Conservation (phyloP, 208 protist genomes). For the Leishmania tarentolae region DNA sequence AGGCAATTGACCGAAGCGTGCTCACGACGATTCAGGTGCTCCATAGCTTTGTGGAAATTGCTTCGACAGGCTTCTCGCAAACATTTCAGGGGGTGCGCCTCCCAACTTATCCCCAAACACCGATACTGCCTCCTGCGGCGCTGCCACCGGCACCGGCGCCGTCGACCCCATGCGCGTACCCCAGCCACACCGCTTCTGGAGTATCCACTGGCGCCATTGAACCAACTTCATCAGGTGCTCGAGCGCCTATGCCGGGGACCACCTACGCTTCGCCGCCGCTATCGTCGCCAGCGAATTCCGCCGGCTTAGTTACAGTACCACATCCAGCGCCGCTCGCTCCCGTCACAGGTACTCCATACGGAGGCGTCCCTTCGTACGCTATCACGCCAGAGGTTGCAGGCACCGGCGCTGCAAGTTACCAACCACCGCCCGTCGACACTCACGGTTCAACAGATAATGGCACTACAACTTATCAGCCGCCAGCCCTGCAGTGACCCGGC, state of each 20-base stretch:
- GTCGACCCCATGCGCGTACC: not conserved
- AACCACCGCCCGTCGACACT: constrained; percentile 9
- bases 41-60: constrained; percentile 54
- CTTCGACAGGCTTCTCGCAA: constrained; percentile 49
- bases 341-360: not conserved
- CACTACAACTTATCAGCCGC: constrained; percentile 18
- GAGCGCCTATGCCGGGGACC: not conserved
- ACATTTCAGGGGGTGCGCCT: constrained; percentile 51
- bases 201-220: not conserved
- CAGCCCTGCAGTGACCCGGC: constrained; percentile 7
- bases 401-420: not conserved
- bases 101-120: constrained; percentile 45
- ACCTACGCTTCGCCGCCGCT: constrained; percentile 9
- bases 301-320: not conserved
- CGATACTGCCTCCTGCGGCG: constrained; percentile 55
- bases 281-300: not conserved
- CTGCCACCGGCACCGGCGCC: constrained; percentile 41
- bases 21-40: constrained; percentile 57
- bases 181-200: not conserved
- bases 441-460: not conserved
- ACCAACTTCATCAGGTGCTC: not conserved
- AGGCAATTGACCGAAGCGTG: constrained; percentile 65
- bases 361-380: not conserved
- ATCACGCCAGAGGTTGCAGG: not conserved
- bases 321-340: not conserved